Conservation (phyloP, 106 monocot genomes). For the Xerophyta viscosa region DNA sequence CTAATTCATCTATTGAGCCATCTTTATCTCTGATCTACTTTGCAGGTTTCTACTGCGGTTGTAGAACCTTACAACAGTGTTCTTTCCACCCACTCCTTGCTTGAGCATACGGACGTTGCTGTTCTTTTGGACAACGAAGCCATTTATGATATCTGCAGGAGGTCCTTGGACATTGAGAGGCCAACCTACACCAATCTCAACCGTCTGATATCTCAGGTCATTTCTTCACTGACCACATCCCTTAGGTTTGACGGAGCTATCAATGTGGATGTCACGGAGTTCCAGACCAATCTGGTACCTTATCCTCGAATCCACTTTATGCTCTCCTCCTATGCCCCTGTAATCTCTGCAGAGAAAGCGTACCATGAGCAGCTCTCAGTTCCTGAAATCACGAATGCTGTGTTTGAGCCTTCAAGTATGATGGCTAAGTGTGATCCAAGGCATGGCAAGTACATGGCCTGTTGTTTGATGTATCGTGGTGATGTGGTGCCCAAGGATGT, state of each 20-base stretch:
- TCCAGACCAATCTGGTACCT: slow-evolving; percentile 89
- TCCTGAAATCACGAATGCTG: slow-evolving; percentile 88
- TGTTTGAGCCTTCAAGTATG: slow-evolving; percentile 85
- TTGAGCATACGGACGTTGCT: slow-evolving; percentile 85
- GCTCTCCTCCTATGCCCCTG: slow-evolving; percentile 88
- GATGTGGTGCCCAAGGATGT: slow-evolving; percentile 98
- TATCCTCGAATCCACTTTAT: slow-evolving; percentile 92
- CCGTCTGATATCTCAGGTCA: slow-evolving; percentile 74
- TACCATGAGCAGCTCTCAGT: slow-evolving; percentile 89
- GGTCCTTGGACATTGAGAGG: slow-evolving; percentile 73
- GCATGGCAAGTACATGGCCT: slow-evolving; percentile 93
- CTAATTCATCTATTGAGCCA: background rate
- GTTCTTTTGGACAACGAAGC: slow-evolving; percentile 84
- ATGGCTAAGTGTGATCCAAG: slow-evolving; percentile 95
- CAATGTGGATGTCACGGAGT: slow-evolving; percentile 83
- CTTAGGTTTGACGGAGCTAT: slow-evolving; percentile 84
- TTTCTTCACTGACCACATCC: slow-evolving; percentile 86
- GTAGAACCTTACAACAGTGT: slow-evolving; percentile 92
- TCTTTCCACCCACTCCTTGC: slow-evolving; percentile 77
- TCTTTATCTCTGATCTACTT: background rate
- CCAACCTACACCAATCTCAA: slow-evolving; percentile 87
- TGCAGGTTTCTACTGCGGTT: slow-evolving; percentile 80
- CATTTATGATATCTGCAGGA: slow-evolving; percentile 76
- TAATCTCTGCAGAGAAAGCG: slow-evolving; percentile 81
- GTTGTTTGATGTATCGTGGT: slow-evolving; percentile 89